Conservation (phyloP, 2,329 filamentous ascomycete genomes). For the Verticillium tricorpus region DNA sequence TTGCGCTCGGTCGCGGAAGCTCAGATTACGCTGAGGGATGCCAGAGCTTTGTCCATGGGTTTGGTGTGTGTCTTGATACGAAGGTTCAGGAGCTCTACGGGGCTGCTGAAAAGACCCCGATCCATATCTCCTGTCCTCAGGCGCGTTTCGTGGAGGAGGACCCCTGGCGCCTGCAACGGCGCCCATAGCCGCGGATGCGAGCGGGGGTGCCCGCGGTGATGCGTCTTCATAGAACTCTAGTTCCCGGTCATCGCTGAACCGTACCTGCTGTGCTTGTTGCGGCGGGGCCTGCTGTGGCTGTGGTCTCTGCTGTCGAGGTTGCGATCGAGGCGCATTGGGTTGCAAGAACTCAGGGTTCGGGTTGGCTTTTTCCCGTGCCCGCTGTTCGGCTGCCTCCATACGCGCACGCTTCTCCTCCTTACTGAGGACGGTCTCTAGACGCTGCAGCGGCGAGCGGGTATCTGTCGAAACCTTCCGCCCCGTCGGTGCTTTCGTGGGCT, state of each 20-base stretch:
- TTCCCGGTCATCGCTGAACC: constrained; percentile 16
- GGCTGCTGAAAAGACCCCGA: constrained; percentile 16
- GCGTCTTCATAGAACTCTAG: background rate
- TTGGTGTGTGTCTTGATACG: background rate
- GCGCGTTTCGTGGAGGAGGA: constrained; percentile 19
- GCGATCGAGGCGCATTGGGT: constrained; percentile 1
- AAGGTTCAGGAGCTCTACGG: background rate
- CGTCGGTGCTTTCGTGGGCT: constrained; percentile 33
- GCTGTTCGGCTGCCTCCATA: constrained; percentile 75
- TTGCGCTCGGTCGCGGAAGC: constrained; percentile 55
- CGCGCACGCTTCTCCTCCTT: constrained; percentile 92
- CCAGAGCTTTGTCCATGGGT: background rate
- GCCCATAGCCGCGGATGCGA: background rate
- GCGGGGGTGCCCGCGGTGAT: background rate
- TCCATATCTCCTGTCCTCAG: constrained; percentile 18
- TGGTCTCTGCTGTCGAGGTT: constrained; percentile 14
- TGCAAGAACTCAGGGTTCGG: constrained; percentile 18
- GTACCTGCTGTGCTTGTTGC: constrained; percentile 17
- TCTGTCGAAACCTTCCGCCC: constrained; percentile 62
- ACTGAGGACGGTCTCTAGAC: constrained; percentile 85
- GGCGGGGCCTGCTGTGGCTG: background rate
- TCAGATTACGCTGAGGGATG: constrained; percentile 50
- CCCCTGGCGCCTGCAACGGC: constrained; percentile 3
- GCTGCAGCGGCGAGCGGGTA: constrained; percentile 87
- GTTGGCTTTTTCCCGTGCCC: constrained; percentile 58